A percentile compares a stretch with the other conserved stretches of the same genome.
These are phyloP conservation scores for Geotrichum phurueaensis DNA, from an alignment of 1,139 yeast species.

Conservation along the genomic window DNA sequence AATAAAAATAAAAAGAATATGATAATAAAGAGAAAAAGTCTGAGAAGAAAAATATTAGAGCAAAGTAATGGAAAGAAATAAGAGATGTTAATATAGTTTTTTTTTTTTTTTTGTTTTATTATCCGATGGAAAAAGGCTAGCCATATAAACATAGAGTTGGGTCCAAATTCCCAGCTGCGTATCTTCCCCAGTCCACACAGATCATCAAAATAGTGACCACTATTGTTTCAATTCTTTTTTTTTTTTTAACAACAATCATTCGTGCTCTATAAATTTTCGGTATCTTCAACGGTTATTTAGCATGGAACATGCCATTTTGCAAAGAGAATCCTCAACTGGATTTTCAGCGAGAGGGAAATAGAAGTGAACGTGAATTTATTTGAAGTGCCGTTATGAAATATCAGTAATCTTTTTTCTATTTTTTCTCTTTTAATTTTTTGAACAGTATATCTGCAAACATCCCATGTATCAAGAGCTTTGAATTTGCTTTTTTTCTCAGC, in stretches of 20 bases:
- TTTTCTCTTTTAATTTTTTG: too few species aligned
- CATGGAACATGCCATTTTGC: not conserved
- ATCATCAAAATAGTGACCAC: not conserved
- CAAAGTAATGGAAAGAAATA: not conserved
- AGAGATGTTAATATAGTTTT: too few species aligned
- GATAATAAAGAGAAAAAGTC: not conserved
- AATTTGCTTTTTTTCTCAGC: too few species aligned
- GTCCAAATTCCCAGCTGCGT: too few species aligned
- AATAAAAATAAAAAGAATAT: not conserved
- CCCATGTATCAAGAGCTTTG: too few species aligned
- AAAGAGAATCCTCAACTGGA: not conserved
- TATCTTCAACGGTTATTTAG: not conserved
- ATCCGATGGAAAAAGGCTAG: not conserved
- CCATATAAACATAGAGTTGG: not conserved
- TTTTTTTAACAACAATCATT: too few species aligned
- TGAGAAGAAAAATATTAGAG: not conserved
- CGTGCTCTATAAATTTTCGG: not conserved
- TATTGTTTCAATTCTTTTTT: too few species aligned
- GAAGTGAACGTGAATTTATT: too few species aligned
- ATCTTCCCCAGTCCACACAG: not conserved
- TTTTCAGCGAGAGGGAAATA: too few species aligned
- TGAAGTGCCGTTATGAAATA: too few species aligned
- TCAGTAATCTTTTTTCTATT: too few species aligned
- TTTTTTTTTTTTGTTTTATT: not conserved
- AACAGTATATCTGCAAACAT: too few species aligned